Evolutionary conservation across 768 basidiomycete genomes (phyloP), one percentile per base, ranked within the genome.

Genomic region (Mycena haematopus): DNA sequence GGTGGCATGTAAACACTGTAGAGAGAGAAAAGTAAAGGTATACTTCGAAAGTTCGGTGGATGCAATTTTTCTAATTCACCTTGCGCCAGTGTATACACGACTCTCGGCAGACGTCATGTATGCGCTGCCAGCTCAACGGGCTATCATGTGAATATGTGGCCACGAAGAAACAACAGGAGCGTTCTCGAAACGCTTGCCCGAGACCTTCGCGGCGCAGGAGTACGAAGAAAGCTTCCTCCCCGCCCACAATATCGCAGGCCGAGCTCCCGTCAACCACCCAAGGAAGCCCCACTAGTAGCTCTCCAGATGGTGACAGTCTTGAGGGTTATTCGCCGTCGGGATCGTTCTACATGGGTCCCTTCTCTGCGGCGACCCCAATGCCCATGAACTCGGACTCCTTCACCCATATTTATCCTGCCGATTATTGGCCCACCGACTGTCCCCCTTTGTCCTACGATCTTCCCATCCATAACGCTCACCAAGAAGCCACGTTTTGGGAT

Each of bases 21-120:
- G 62, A 2, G 52, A 58, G 13, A 56, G 62, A 7, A 64, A 63
- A 44, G 36, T 47, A 7, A 64, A 64, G 52, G 56, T 51, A n/a
- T 22, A 49, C 35, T 27, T 1, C 51, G 21, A 7, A n/a, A 33
- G 10, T 54, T 22, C n/a, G n/a, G 17, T 25, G 9, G 1, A 19
- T 33, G n/a, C 0, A 24, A 10, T 8, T 24, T 11, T 11, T 25
- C 15, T 45, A 5, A 51, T 19, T 13, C 7, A 4, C 8, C 6
- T 29, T 4, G n/a, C 17, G 9, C 25, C 33, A 64, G 62, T 64
- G 62, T 56, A 38, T 54, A 36, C 45, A 31, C 31, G 52, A 64
- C 5, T 36, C 52, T 10, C 25, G 29, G 2, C 10, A 49, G 19
- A 31, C 10, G 9, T 10, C 56, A n/a, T 64, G 62, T 27, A 24